Evolutionary conservation across 1,139 yeast genomes (phyloP).

Genomic region (Geotrichum candidum): DNA sequence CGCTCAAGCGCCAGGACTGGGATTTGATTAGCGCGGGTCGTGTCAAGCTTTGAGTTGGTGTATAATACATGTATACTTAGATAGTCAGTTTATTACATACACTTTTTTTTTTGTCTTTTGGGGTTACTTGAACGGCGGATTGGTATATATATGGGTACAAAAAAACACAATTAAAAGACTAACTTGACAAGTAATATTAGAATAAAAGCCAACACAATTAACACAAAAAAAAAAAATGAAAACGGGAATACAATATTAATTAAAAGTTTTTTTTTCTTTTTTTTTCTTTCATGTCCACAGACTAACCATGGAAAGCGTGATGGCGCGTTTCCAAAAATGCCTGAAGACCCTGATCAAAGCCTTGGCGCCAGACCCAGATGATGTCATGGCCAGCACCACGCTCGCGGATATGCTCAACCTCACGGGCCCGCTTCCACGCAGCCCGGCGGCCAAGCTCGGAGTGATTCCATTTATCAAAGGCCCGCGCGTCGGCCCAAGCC

Average conservation of each 20-base stretch:
- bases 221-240: background rate
- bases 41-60: conserved; percentile 25
- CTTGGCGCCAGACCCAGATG: conserved; percentile 87
- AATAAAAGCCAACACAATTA: no score
- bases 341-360: conserved; percentile 58
- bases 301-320: conserved; percentile 7
- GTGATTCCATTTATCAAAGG: conserved; percentile 62
- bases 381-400: conserved; percentile 48
- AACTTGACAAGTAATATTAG: no score
- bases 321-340: conserved; percentile 21
- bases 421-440: conserved; percentile 58
- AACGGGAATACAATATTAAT: background rate
- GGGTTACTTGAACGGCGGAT: no score
- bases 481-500: conserved; percentile 67
- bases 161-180: no score
- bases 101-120: no score
- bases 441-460: conserved; percentile 66
- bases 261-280: no score
- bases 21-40: conserved; percentile 27
- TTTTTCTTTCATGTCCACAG: no score
- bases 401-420: conserved; percentile 50
- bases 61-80: background rate
- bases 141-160: no score
- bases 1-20: conserved; percentile 59
- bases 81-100: no score